Conservation (phyloP, 768 basidiomycete genomes). For the Mycena crocata region DNA sequence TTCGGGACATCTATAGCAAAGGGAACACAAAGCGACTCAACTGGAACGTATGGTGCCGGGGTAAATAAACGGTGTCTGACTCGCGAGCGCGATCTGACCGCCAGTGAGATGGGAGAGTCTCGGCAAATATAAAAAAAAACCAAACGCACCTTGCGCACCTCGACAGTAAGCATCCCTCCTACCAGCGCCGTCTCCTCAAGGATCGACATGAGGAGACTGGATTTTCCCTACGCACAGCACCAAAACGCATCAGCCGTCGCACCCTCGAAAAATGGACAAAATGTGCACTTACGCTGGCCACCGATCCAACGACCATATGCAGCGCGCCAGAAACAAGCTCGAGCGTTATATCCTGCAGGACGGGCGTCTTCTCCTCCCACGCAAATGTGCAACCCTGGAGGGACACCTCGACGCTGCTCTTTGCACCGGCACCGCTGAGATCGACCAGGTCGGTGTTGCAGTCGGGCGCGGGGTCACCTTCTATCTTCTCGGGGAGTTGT, state of each 20-base stretch:
- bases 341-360: slow-evolving; percentile 15
- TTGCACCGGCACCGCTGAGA: neutral
- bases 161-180: slow-evolving; percentile 10
- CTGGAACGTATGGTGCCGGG: slow-evolving; percentile 15
- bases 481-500: slow-evolving; percentile 17
- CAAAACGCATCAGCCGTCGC: no score
- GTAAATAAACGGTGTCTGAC: slow-evolving; percentile 22
- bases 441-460: slow-evolving; percentile 2
- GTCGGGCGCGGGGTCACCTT: neutral
- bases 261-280: slow-evolving; percentile 7
- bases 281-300: slow-evolving; percentile 14
- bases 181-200: slow-evolving; percentile 13
- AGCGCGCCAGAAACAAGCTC: slow-evolving; percentile 9
- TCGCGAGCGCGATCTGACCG: slow-evolving; percentile 16
- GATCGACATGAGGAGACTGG: slow-evolving; percentile 20
- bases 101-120: slow-evolving; percentile 3
- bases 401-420: slow-evolving; percentile 13
- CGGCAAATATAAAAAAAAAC: neutral
- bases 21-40: neutral
- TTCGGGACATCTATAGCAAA: slow-evolving; percentile 3
- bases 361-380: slow-evolving; percentile 13
- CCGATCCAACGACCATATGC: slow-evolving; percentile 12
- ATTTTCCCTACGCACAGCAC: slow-evolving; percentile 18
- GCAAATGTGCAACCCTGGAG: slow-evolving; percentile 11
- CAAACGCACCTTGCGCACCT: slow-evolving; percentile 6